Evolutionary conservation across 1,284 basidiomycete species (phyloP).

Genomic region (Chalciporus sp.): DNA sequence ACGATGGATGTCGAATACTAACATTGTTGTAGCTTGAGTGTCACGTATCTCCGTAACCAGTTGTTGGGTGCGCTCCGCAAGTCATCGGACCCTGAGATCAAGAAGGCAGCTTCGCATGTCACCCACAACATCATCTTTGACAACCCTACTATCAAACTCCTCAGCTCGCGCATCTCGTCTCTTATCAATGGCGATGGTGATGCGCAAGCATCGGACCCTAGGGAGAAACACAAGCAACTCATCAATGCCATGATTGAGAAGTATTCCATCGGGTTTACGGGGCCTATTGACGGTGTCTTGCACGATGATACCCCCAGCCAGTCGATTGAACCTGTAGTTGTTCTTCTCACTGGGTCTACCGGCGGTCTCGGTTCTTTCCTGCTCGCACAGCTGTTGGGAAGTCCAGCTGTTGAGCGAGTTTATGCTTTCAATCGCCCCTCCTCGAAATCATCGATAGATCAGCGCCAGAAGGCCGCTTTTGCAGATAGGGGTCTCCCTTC

Average conservation of each 20-base stretch:
- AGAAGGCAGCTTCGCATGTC: conserved; percentile 9
- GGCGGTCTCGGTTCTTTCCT: conserved; percentile 38
- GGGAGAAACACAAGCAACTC: conserved; percentile 13
- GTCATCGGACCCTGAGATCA: conserved; percentile 17
- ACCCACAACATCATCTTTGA: conserved; percentile 28
- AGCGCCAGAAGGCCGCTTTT: conserved; percentile 24
- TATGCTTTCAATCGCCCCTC: conserved; percentile 35
- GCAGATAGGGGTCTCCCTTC: conserved; percentile 16
- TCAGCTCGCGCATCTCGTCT: conserved; percentile 16
- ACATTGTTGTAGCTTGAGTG: conserved; percentile 29
- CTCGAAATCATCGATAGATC: conserved; percentile 12
- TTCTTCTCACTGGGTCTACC: conserved; percentile 40
- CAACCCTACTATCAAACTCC: conserved; percentile 27
- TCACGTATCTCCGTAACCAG: conserved; percentile 37
- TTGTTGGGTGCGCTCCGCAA: conserved; percentile 31
- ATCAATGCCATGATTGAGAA: conserved; percentile 32
- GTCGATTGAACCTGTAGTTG: conserved; percentile 13
- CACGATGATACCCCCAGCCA: not conserved
- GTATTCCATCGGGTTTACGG: conserved; percentile 24
- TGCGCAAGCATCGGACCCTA: not conserved
- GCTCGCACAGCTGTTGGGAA: conserved; percentile 29
- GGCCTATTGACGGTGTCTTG: conserved; percentile 11
- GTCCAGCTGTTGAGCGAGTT: conserved; percentile 22
- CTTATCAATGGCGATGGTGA: conserved; percentile 9
- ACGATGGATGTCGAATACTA: not conserved